phyloP scores from a whole-genome alignment of 106 monocot genomes.

The Amphibolis antarctica region DNA sequence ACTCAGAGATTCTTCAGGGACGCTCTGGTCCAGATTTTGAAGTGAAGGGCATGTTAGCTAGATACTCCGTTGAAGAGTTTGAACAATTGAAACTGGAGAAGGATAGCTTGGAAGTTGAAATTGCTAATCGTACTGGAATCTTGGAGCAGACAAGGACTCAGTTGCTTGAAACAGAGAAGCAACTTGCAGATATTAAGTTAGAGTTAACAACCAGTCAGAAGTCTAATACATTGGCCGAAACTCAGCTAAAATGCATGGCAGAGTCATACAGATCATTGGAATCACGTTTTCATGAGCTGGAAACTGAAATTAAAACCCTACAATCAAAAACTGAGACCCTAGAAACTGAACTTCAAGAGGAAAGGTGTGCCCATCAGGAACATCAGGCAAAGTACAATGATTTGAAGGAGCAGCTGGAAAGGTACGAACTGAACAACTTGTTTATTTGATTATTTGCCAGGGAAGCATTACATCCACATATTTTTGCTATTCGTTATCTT shows the following conservation, averaged over 20 bases:
- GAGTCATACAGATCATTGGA: slow-evolving; percentile 84
- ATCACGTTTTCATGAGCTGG: slow-evolving; percentile 40
- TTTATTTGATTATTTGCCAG: not conserved
- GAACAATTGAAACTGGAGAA: slow-evolving; percentile 67
- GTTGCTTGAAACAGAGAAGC: slow-evolving; percentile 39
- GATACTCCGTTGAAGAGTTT: slow-evolving; percentile 38
- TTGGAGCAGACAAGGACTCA: slow-evolving; percentile 39
- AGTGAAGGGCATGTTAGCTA: slow-evolving; percentile 15
- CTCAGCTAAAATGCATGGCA: slow-evolving; percentile 93
- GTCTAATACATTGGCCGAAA: slow-evolving; percentile 71
- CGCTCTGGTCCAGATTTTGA: slow-evolving; percentile 26
- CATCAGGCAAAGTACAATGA: slow-evolving; percentile 45
- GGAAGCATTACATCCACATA: not conserved
- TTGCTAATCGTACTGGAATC: slow-evolving; percentile 46
- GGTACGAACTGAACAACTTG: slow-evolving; percentile 27
- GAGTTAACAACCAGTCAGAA: slow-evolving; percentile 57
- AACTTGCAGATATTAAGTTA: slow-evolving; percentile 30
- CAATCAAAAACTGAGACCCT: slow-evolving; percentile 35
- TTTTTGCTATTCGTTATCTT: not conserved
- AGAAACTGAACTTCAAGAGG: slow-evolving; percentile 48
- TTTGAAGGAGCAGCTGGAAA: slow-evolving; percentile 69
- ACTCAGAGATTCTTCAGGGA: slow-evolving; percentile 34
- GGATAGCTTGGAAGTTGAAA: slow-evolving; percentile 34
- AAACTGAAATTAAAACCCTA: slow-evolving; percentile 44
- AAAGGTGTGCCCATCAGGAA: slow-evolving; percentile 58